Percentiles rank a stretch among this genome's conserved stretches.
phyloP scores from a whole-genome alignment of 1,139 yeast species.

The Yamadazyma epiphylla region DNA sequence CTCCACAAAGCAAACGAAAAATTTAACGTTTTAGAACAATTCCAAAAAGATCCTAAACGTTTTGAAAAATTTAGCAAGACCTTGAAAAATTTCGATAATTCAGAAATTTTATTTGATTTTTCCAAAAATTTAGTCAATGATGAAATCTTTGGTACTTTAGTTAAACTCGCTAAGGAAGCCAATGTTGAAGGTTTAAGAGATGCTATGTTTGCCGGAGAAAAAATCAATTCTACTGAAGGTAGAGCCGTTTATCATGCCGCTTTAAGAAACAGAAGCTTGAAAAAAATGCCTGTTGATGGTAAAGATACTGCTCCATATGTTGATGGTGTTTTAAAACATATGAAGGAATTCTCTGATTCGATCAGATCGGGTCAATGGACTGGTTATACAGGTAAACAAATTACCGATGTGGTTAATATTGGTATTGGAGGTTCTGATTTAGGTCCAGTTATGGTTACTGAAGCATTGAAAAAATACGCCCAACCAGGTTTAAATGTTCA shows the following conservation, averaged over 20 bases:
- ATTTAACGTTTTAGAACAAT: constrained; percentile 75
- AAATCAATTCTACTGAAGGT: constrained; percentile 91
- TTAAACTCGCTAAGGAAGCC: constrained; percentile 86
- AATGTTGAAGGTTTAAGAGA: constrained; percentile 84
- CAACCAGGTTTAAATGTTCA: constrained; percentile 74
- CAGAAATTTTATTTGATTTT: constrained; percentile 88
- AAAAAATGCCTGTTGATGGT: constrained; percentile 82
- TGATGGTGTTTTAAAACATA: constrained; percentile 84
- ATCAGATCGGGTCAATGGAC: constrained; percentile 94
- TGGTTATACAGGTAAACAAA: constrained; percentile 93
- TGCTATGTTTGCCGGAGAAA: constrained; percentile 86
- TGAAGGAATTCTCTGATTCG: constrained; percentile 88
- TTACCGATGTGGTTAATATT: constrained; percentile 91
- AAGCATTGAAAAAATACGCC: constrained; percentile 89
- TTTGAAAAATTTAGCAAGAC: constrained; percentile 72
- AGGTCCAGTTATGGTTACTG: constrained; percentile 99
- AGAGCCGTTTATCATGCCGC: constrained; percentile 98
- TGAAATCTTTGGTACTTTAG: constrained; percentile 62
- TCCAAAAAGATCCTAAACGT: constrained; percentile 68
- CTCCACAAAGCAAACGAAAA: constrained; percentile 67
- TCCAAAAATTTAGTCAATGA: constrained; percentile 91
- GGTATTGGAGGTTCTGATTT: constrained; percentile 99
- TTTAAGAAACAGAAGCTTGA: constrained; percentile 83
- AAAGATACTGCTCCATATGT: constrained; percentile 86
- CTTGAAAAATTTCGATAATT: constrained; percentile 78